Conservation (phyloP, 495 filamentous ascomycete species). For the Gamarada debralockiae region DNA sequence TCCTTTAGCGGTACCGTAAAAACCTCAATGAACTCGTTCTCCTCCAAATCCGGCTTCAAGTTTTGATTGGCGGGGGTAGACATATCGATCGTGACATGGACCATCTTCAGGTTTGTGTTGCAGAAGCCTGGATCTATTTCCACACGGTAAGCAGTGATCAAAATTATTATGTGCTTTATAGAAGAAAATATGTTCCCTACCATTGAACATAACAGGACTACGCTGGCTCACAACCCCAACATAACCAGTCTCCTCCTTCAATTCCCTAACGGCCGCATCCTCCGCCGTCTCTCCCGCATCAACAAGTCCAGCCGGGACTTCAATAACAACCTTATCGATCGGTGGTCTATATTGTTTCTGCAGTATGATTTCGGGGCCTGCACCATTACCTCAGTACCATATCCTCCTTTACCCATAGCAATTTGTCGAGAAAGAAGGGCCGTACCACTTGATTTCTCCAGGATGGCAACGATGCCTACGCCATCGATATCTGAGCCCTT, state of each 20-base stretch:
- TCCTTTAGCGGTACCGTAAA: constrained; percentile 66
- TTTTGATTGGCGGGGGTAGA: constrained; percentile 61
- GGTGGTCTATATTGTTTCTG: constrained; percentile 90
- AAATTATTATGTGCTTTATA: too few species aligned
- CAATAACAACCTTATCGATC: constrained; percentile 70
- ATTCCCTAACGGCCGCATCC: constrained; percentile 77
- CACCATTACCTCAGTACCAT: neutral
- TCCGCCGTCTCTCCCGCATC: constrained; percentile 79
- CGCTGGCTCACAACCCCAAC: constrained; percentile 63
- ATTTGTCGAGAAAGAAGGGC: neutral
- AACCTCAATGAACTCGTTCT: constrained; percentile 87
- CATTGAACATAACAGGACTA: constrained; percentile 82
- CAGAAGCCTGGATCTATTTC: constrained; percentile 69
- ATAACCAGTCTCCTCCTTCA: constrained; percentile 94
- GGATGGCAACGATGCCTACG: constrained; percentile 84
- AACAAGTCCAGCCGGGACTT: constrained; percentile 82
- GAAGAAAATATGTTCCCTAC: too few species aligned
- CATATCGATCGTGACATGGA: constrained; percentile 79
- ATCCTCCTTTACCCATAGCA: neutral
- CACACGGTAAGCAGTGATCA: neutral
- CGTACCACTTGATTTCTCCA: constrained; percentile 59
- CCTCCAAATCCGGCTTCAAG: constrained; percentile 71
- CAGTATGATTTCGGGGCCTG: constrained; percentile 70
- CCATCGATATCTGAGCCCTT: constrained; percentile 71
- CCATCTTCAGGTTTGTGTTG: constrained; percentile 82